Evolutionary conservation across 1,284 basidiomycete species (phyloP), one percentile per base, ranked within the genome.

Genomic region (Fomitopsis betulina): DNA sequence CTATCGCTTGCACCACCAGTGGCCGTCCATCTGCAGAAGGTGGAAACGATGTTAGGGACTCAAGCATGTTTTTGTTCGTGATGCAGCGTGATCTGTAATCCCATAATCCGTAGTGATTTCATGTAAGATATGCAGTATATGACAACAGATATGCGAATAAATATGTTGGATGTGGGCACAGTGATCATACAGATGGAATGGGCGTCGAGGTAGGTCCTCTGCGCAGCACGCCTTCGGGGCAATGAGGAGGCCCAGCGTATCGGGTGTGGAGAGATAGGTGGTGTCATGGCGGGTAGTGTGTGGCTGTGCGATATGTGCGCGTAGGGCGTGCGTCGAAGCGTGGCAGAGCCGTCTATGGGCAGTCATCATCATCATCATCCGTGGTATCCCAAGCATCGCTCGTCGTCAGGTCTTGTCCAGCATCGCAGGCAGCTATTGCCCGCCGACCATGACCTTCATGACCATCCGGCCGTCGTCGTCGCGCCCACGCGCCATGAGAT

Each of bases 391-490:
- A 30, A 30, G 27, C 49, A 23, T 51, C 49, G 33, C 32, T 33
- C 49, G n/a, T 33, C 32, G 5, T 35, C 49, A 13, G 30, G 9
- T 17, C 25, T 12, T 37, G 35, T 15, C 35, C 13, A 37, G 19
- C 49, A 15, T 8, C n/a, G 32, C 21, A n/a, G 49, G 32, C 32
- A n/a, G 32, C 19, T 57, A 64, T 58, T 65, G 65, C 56, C 60
- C 55, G 62, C 72, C 83, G 60, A 96, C 83, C 81, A 96, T 86
- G 58, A 94, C 84, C 78, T 96, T 96, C 71, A 96, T 80, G 45
- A 95, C 91, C 73, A 93, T 79, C 51, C 83, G 82, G 15, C 92
- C 93, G 5, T 84, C 70, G 61, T 89, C 86, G 70, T 94, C 94
- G 64, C 80, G 79, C 10, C 94, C 93, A 51, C 80, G 76, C 59